A percentile compares a stretch with the other conserved stretches of the same genome.
Evolutionary conservation across 2,329 filamentous ascomycete species (phyloP).

Genomic region (Cryphonectria carpinicola): DNA sequence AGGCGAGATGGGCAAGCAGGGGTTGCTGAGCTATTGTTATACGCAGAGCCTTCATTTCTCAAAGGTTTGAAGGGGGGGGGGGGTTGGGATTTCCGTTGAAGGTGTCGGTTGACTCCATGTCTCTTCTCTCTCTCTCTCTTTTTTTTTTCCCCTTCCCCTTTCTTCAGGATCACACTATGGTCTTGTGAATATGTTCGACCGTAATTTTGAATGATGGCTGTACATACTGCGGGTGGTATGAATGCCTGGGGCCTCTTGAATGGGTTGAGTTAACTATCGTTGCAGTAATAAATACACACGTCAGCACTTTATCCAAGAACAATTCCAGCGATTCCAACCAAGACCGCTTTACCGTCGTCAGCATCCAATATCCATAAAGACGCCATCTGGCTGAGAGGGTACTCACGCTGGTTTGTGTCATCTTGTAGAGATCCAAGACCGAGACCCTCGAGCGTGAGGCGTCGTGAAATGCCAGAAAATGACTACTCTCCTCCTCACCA

Average conservation of each 20-base stretch:
- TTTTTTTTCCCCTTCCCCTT: neutral
- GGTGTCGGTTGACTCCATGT: neutral
- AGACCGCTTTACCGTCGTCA: neutral
- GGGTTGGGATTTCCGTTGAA: neutral
- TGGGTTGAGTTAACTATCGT: neutral
- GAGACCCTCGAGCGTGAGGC: neutral
- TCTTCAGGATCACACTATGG: neutral
- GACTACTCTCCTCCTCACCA: neutral
- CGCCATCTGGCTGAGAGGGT: neutral
- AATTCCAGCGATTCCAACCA: neutral
- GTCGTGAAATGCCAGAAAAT: neutral
- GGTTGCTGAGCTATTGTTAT: slow-evolving; percentile 39
- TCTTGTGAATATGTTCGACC: neutral
- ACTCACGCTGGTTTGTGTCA: neutral
- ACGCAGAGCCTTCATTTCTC: slow-evolving; percentile 40
- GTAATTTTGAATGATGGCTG: neutral
- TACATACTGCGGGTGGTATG: neutral
- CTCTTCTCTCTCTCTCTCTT: neutral
- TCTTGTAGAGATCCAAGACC: neutral
- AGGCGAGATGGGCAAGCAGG: slow-evolving; percentile 42
- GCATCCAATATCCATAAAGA: neutral
- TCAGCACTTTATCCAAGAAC: neutral
- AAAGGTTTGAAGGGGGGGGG: slow-evolving; percentile 33
- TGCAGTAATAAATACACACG: neutral
- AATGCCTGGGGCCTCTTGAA: neutral